These are phyloP conservation scores for Naganishia albida DNA, from an alignment of 1,284 basidiomycete species.

Conservation along the genomic window DNA sequence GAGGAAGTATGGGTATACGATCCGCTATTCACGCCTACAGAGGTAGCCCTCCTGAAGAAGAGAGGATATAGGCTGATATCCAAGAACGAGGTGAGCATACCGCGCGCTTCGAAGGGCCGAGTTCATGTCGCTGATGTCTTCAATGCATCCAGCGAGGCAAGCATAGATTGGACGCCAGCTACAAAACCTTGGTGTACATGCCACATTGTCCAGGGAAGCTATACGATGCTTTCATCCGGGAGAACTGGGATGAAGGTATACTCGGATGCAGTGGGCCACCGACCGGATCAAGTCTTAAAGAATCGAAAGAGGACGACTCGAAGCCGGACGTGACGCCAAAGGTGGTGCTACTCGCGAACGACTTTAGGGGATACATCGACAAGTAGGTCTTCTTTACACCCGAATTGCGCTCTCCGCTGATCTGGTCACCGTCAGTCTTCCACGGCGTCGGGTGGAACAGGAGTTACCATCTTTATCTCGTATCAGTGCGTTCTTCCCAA, in stretches of 20 bases:
- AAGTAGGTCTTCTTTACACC: constrained; percentile 1
- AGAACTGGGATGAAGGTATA: constrained; percentile 21
- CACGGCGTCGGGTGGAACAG: constrained; percentile 4
- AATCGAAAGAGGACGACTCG: neutral
- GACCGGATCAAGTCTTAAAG: neutral
- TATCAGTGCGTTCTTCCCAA: neutral
- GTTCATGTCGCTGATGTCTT: neutral
- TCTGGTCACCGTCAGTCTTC: neutral
- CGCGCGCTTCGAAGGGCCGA: too few species aligned
- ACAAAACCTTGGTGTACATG: constrained; percentile 18
- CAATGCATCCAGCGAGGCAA: constrained; percentile 5
- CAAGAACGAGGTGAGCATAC: constrained; percentile 17
- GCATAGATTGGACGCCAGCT: constrained; percentile 5
- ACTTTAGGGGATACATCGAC: constrained; percentile 23
- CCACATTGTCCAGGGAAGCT: constrained; percentile 30
- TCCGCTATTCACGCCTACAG: constrained; percentile 25
- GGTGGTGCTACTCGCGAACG: constrained; percentile 19
- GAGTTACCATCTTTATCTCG: constrained; percentile 11
- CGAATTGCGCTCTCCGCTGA: neutral
- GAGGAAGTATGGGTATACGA: constrained; percentile 29
- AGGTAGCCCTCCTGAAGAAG: constrained; percentile 11
- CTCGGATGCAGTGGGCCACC: neutral
- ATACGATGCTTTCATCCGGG: constrained; percentile 30
- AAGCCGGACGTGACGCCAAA: neutral
- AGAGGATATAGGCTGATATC: constrained; percentile 20